Evolutionary conservation across 1,139 yeast genomes (phyloP).

Genomic region (Pichia inconspicua): DNA sequence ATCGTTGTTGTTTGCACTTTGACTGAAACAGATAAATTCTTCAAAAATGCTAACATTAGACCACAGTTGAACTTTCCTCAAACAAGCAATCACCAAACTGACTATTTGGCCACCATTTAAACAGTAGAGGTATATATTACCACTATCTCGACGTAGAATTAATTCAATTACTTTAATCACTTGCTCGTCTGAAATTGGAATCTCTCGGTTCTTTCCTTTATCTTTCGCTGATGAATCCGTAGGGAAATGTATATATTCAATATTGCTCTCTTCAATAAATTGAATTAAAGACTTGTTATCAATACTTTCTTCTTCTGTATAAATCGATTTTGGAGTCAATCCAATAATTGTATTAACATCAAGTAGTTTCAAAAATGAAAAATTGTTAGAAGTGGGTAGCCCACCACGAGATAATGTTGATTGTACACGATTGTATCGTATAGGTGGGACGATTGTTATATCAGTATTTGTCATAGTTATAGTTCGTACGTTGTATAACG

Average conservation of each 20-base stretch:
- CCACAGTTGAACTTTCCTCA: slow-evolving; percentile 82
- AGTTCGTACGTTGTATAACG: too few relatives aligned
- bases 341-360: slow-evolving; percentile 67
- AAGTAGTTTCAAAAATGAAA: slow-evolving; percentile 62
- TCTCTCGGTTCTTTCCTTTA: slow-evolving; percentile 71
- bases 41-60: slow-evolving; percentile 79
- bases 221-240: slow-evolving; percentile 47
- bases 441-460: slow-evolving; percentile 59
- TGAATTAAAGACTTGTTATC: slow-evolving; percentile 34
- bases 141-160: slow-evolving; percentile 49
- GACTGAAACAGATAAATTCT: slow-evolving; percentile 72
- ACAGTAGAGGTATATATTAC: slow-evolving; percentile 81
- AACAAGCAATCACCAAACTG: slow-evolving; percentile 74
- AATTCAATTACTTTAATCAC: slow-evolving; percentile 53
- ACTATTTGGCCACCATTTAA: slow-evolving; percentile 86
- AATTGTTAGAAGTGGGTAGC: slow-evolving; percentile 71
- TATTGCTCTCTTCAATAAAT: slow-evolving; percentile 43
- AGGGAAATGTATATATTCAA: slow-evolving; percentile 54
- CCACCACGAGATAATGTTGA: slow-evolving; percentile 75
- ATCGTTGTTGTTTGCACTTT: slow-evolving; percentile 77
- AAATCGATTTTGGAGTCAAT: slow-evolving; percentile 67
- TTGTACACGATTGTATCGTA: slow-evolving; percentile 67
- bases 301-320: slow-evolving; percentile 34
- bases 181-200: slow-evolving; percentile 64
- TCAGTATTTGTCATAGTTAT: slow-evolving; percentile 1